These are phyloP conservation scores for Backusella liffmaniae DNA, from an alignment of 192 early-diverging fungal genomes.

Conservation along the genomic window DNA sequence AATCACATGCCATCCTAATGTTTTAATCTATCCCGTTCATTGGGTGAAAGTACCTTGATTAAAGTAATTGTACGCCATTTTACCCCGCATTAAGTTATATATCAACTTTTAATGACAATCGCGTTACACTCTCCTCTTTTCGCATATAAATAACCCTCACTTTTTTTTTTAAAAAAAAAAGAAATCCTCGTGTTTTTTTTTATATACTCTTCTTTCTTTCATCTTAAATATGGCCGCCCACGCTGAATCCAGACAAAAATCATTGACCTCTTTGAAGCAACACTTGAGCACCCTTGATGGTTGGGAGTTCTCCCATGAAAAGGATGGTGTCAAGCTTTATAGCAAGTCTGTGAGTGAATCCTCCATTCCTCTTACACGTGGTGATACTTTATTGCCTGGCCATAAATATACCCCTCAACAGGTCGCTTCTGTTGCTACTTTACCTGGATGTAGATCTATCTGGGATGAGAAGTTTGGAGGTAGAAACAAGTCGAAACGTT, in stretches of 20 bases:
- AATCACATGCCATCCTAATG: not conserved
- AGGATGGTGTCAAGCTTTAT: slow-evolving; percentile 49
- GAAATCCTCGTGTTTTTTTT: not conserved
- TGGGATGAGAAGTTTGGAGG: slow-evolving; percentile 41
- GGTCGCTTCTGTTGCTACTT: slow-evolving; percentile 42
- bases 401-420: slow-evolving; percentile 43
- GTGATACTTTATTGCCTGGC: slow-evolving; percentile 42
- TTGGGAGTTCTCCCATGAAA: slow-evolving; percentile 48
- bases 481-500: not conserved
- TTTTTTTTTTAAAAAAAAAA: not conserved
- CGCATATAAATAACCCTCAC: not conserved
- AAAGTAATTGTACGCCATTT: not conserved
- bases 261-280: slow-evolving; percentile 41
- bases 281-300: slow-evolving; percentile 38
- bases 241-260: not conserved
- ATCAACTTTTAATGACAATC: not conserved
- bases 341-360: slow-evolving; percentile 38
- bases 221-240: not conserved
- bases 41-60: not conserved
- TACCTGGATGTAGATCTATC: slow-evolving; percentile 44
- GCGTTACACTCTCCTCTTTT: not conserved
- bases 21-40: not conserved
- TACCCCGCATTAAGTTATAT: slow-evolving; percentile 2
- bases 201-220: not conserved
- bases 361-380: slow-evolving; percentile 47